These are phyloP conservation scores for Camellia japonica DNA, from an alignment of 148 eudicot species.

Conservation along the genomic window DNA sequence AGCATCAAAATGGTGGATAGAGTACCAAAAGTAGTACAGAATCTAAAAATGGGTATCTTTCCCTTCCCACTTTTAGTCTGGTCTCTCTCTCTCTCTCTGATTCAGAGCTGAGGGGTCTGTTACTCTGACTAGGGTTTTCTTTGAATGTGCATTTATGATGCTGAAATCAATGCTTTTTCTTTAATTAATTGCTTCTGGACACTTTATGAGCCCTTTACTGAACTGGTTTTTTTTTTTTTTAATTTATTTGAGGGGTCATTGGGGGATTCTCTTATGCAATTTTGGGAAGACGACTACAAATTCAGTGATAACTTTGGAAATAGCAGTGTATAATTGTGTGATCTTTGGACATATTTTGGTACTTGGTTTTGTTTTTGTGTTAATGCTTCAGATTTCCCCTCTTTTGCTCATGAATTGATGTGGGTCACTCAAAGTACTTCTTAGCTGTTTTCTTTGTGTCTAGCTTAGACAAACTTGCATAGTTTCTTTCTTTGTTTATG, in stretches of 20 bases:
- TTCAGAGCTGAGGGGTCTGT: slow-evolving; percentile 24
- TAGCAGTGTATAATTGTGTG: slow-evolving; percentile 25
- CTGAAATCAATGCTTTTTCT: slow-evolving; percentile 49
- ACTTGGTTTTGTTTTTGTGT: slow-evolving; percentile 19
- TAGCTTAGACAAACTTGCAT: neutral
- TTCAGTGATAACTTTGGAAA: slow-evolving; percentile 30
- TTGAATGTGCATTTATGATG: slow-evolving; percentile 48
- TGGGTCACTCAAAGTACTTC: slow-evolving; percentile 23
- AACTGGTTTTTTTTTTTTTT: slow-evolving; percentile 37
- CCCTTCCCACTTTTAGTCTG: slow-evolving; percentile 37
- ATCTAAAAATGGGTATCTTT: slow-evolving; percentile 72
- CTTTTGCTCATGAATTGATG: slow-evolving; percentile 45
- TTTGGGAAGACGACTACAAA: slow-evolving; percentile 10
- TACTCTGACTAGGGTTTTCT: slow-evolving; percentile 57
- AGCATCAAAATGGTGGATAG: slow-evolving; percentile 41
- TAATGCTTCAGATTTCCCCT: slow-evolving; percentile 38
- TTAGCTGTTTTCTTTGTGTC: neutral
- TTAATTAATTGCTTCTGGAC: slow-evolving; percentile 45
- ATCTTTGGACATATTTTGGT: slow-evolving; percentile 31
- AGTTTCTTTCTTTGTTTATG: neutral
- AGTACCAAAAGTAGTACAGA: slow-evolving; percentile 50
- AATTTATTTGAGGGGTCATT: slow-evolving; percentile 4
- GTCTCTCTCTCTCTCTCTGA: slow-evolving; percentile 24
- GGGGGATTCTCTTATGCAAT: slow-evolving; percentile 25
- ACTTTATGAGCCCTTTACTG: slow-evolving; percentile 33